Conservation (phyloP, 2,329 filamentous ascomycete genomes). For the Mariannaea sp. region DNA sequence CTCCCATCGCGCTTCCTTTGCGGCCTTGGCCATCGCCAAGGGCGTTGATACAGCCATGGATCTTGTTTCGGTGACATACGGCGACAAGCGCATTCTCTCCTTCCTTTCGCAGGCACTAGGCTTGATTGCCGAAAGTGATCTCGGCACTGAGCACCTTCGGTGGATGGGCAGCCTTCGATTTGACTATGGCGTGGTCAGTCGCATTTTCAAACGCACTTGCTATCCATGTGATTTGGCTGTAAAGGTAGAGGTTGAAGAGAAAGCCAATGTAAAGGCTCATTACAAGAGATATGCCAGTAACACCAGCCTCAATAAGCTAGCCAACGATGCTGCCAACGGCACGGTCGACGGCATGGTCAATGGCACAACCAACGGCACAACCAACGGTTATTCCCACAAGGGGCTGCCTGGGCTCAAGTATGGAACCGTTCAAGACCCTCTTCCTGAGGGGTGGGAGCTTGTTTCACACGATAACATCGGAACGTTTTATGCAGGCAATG, state of each 20-base stretch:
- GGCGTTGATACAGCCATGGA: slow-evolving; percentile 84
- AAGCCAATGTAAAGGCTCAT: slow-evolving; percentile 72
- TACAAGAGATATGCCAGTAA: slow-evolving; percentile 61
- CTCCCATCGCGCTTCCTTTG: slow-evolving; percentile 73
- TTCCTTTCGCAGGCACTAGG: slow-evolving; percentile 92
- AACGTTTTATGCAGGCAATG: slow-evolving; percentile 93
- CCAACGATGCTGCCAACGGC: slow-evolving; percentile 35
- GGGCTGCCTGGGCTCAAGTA: slow-evolving; percentile 76
- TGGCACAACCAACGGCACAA: too few species aligned
- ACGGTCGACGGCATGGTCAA: too few species aligned
- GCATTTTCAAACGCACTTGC: slow-evolving; percentile 74
- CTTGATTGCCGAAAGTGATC: slow-evolving; percentile 86
- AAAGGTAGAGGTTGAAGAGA: slow-evolving; percentile 79
- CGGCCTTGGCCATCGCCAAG: slow-evolving; percentile 85
- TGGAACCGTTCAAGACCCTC: slow-evolving; percentile 76
- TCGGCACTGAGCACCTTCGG: slow-evolving; percentile 86
- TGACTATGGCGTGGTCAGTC: slow-evolving; percentile 79
- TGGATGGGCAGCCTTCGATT: slow-evolving; percentile 93
- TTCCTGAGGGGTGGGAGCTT: slow-evolving; percentile 79
- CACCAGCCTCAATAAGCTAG: slow-evolving; percentile 29
- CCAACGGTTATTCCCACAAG: slow-evolving; percentile 41
- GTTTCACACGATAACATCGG: slow-evolving; percentile 77
- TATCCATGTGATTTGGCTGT: slow-evolving; percentile 91
- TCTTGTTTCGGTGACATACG: slow-evolving; percentile 85
- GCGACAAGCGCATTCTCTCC: slow-evolving; percentile 72